Conservation (phyloP, 352 stramenopile species). For the Phytopythium chamaehyphon region DNA sequence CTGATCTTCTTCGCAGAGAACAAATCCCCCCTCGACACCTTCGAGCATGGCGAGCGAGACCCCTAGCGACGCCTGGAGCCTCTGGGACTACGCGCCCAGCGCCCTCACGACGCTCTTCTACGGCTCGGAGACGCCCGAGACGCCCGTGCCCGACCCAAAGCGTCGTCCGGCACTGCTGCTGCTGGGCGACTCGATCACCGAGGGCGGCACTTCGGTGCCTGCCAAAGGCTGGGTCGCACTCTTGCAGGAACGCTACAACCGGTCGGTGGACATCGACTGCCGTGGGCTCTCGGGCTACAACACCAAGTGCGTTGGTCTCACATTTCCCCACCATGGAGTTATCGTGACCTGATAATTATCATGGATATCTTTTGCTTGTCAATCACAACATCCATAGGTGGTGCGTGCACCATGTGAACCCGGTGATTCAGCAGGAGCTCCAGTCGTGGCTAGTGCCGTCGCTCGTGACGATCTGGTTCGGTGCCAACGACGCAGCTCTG, state of each 20-base stretch:
- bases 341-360: too few relatives aligned
- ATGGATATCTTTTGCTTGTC: too few relatives aligned
- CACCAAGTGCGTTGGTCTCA: conserved; percentile 20
- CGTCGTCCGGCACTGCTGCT: conserved; percentile 38
- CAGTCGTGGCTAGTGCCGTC: conserved; percentile 17
- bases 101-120: conserved; percentile 1
- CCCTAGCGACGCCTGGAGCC: not conserved
- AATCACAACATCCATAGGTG: conserved; percentile 11
- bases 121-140: too few relatives aligned
- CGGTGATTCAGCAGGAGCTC: conserved; percentile 22
- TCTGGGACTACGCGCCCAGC: conserved; percentile 2
- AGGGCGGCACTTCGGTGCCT: conserved; percentile 32
- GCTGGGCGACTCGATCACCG: conserved; percentile 66
- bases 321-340: too few relatives aligned
- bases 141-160: not conserved
- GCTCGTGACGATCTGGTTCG: conserved; percentile 47
- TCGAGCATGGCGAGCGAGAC: too few relatives aligned
- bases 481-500: conserved; percentile 45
- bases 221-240: conserved; percentile 40
- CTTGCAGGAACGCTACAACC: conserved; percentile 44
- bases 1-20: too few relatives aligned
- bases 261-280: conserved; percentile 50
- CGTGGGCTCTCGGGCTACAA: conserved; percentile 59
- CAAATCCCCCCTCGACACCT: too few relatives aligned
- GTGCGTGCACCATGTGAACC: conserved; percentile 16